phyloP scores from a whole-genome alignment of 179 eudicot species.

The Gypsophila paniculata region DNA sequence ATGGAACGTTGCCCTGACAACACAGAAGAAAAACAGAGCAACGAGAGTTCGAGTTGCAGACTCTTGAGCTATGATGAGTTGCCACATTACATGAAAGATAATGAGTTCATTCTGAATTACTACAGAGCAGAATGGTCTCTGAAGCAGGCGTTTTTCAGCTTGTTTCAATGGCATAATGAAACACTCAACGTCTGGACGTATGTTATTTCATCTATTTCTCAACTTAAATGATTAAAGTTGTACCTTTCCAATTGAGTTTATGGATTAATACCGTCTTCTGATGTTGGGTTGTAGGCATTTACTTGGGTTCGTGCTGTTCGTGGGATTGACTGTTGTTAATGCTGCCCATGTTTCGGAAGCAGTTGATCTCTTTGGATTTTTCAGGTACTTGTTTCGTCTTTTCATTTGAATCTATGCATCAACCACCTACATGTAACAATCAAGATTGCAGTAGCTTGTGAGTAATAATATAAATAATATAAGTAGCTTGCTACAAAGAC shows the following conservation, averaged over 20 bases:
- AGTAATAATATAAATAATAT: no score
- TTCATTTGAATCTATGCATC: background rate
- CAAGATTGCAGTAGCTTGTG: background rate
- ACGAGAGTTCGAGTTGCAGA: slow-evolving; percentile 1
- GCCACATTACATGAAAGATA: slow-evolving; percentile 91
- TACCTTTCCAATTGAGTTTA: no score
- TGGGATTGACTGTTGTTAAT: slow-evolving; percentile 58
- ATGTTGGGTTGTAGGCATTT: no score
- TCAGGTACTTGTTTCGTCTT: slow-evolving; percentile 36
- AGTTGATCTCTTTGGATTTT: slow-evolving; percentile 56
- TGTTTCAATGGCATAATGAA: slow-evolving; percentile 90
- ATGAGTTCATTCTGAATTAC: slow-evolving; percentile 66
- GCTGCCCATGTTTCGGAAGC: slow-evolving; percentile 53
- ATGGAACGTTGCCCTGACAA: slow-evolving; percentile 19
- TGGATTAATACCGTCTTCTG: no score
- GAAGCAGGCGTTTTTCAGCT: slow-evolving; percentile 63
- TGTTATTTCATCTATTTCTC: slow-evolving; percentile 20
- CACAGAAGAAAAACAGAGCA: background rate
- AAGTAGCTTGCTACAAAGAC: background rate
- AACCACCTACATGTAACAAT: background rate
- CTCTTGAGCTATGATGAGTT: slow-evolving; percentile 48
- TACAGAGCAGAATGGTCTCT: slow-evolving; percentile 85
- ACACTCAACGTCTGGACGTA: slow-evolving; percentile 96
- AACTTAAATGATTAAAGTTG: background rate
- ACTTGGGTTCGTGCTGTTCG: slow-evolving; percentile 66